Evolutionary conservation across 2,329 filamentous ascomycete species (phyloP).

Genomic region (Pyrenophora teres): DNA sequence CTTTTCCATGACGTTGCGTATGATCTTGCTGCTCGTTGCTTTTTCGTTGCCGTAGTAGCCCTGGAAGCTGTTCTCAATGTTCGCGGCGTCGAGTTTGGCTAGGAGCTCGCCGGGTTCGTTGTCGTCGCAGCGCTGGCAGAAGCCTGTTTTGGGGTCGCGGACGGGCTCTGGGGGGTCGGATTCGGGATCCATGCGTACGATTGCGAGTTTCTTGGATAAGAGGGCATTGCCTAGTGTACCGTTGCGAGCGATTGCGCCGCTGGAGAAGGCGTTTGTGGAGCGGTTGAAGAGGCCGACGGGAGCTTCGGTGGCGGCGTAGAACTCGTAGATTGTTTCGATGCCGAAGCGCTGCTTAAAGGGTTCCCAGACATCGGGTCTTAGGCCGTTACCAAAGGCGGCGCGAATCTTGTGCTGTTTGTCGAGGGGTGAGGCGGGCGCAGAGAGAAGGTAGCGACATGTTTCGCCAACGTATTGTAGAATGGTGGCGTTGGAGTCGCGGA

Average conservation of each 20-base stretch:
- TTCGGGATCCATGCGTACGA: conserved; percentile 69
- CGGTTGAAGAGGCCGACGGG: conserved; percentile 63
- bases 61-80: conserved; percentile 58
- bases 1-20: conserved; percentile 40
- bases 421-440: conserved; percentile 36
- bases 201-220: conserved; percentile 59
- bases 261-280: conserved; percentile 60
- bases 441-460: conserved; percentile 46
- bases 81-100: conserved; percentile 37
- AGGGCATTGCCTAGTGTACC: conserved; percentile 62
- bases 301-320: conserved; percentile 55
- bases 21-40: conserved; percentile 41
- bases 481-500: conserved; percentile 42
- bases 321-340: conserved; percentile 45
- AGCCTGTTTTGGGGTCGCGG: conserved; percentile 67
- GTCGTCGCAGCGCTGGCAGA: conserved; percentile 65
- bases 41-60: conserved; percentile 64
- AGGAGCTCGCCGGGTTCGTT: conserved; percentile 74
- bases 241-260: conserved; percentile 71
- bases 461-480: conserved; percentile 49
- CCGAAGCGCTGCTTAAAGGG: conserved; percentile 48
- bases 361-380: conserved; percentile 50
- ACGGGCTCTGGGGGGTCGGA: conserved; percentile 63
- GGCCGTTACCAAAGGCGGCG: conserved; percentile 47
- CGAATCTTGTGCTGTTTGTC: conserved; percentile 43